phyloP scores from a whole-genome alignment of 305 asterid genomes.

The Solanum chacoense region DNA sequence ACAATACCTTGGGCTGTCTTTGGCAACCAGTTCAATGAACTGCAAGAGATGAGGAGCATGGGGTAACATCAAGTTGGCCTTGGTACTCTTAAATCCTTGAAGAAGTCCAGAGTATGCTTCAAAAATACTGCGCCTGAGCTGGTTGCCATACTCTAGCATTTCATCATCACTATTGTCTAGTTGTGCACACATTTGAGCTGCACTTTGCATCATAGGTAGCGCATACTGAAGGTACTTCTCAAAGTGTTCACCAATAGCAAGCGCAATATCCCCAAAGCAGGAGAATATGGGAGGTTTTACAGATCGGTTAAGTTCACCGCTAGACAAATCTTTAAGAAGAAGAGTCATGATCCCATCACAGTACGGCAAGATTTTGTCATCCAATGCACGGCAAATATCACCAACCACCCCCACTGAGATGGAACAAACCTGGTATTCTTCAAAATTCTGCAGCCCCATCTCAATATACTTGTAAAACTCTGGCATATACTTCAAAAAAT shows the following conservation, averaged over 20 bases:
- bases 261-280: conserved; percentile 91
- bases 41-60: conserved; percentile 74
- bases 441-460: conserved; percentile 87
- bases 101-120: conserved; percentile 96
- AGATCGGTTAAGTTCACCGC: conserved; percentile 63
- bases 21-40: conserved; percentile 58
- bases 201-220: conserved; percentile 80
- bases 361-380: conserved; percentile 63
- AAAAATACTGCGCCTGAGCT: conserved; percentile 64
- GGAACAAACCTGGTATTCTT: conserved; percentile 84
- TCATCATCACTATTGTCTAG: conserved; percentile 64
- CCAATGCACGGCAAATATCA: conserved; percentile 81
- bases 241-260: conserved; percentile 70
- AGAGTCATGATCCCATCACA: conserved; percentile 82
- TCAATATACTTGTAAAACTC: conserved; percentile 56
- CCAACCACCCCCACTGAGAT: conserved; percentile 92
- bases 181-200: conserved; percentile 65
- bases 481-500: conserved; percentile 67
- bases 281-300: conserved; percentile 90
- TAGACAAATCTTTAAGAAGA: conserved; percentile 70
- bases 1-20: conserved; percentile 45
- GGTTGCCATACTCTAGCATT: conserved; percentile 77
- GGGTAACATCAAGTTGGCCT: conserved; percentile 58
- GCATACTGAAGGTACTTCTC: conserved; percentile 64
- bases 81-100: conserved; percentile 77